Evolutionary conservation across 2,329 filamentous ascomycete genomes (phyloP), one percentile per base, ranked within the genome.

Genomic region (Diatrype stigma): DNA sequence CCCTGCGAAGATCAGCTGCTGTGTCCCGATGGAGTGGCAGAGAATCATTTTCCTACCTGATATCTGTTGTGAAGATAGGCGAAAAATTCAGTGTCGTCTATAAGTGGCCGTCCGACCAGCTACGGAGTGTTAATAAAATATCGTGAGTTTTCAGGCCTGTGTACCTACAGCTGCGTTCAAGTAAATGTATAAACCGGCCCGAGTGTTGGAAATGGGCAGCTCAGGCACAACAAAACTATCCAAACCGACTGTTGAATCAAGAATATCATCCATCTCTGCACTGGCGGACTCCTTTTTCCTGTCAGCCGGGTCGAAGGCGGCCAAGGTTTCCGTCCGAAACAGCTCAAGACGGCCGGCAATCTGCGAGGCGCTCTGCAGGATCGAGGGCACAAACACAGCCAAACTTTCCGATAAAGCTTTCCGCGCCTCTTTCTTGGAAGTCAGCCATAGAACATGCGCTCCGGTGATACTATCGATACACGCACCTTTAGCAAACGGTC

Each of bases 1-100:
- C 87, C 87, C 80, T 91, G 49, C 2, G 16, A 5, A 10, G 26
- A 48, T 76, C 44, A 74, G 67, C 48, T 52, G 23, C 5, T 19
- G 22, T 47, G 7, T 30, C 17, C n/a, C 10, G n/a, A n/a, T n/a
- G 11, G 14, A 21, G 26, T 42, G 4, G 2, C 26, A n/a, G n/a
- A 11, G 21, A 19, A 14, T 17, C 19, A 19, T 23, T 45, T n/a
- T 32, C 72, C 57, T 72, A 89, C 87, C 70, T 88, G 86, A 64
- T 96, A 96, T 66, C 92, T 81, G 58, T 92, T 90, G 60, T 90
- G 85, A 40, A 97, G 71, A 68, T 92, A 94, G 46, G 82, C 88
- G 58, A 94, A 84, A 11, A 97, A 77, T 23, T 81, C 80, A 48
- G 78, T 76, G 61, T 97, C 92, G 62, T 97, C 92, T 28, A 96